Evolutionary conservation across 163 green algal species (phyloP), one percentile per base, ranked within the genome.

Genomic region (Chlamydomonas reinhardtii): DNA sequence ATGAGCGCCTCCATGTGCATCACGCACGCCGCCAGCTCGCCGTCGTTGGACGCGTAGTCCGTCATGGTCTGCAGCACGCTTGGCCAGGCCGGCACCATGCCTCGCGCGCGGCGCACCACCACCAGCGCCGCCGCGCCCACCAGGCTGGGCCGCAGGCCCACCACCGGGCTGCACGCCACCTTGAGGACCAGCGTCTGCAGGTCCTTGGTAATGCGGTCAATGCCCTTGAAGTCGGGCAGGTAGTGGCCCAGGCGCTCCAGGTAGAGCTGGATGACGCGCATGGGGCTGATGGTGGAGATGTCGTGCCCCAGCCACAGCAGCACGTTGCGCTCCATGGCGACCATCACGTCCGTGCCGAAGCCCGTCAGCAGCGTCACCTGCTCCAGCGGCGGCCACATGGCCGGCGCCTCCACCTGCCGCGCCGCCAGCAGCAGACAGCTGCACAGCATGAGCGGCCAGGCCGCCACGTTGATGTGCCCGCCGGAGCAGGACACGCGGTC

Each of bases 221-320:
- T 75, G 34, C 59, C 52, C 81, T 87, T 87, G 81, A 87, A 75
- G 43, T 79, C 76, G 37, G 70, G 76, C 74, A 89, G 64, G 81
- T 92, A 89, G 72, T 85, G 76, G 25, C 93, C 95, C 65, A 97
- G 88, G 39, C 95, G 86, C 84, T 97, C 94, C 69, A 97, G 83
- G 88, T 95, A 96, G 59, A 97, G 92, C 78, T 95, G 90, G 56
- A 98, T 85, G 62, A 96, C 92, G 65, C 95, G 94, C 79, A 95
- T 86, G 34, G 93, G 86, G 0, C 89, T 95, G 79, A 97, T 94
- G 56, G 94, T 93, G 64, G 87, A 85, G 29, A 86, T 91, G 83
- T 93, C 85, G 71, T 91, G 82, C 39, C 72, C 78, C 61, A 97
- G 89, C 82, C 85, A 90, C 79, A 87, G 48, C 24, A 74, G 76